Evolutionary conservation across 441 rosid species (phyloP).

Genomic region (Cnidoscolus chayamansa): DNA sequence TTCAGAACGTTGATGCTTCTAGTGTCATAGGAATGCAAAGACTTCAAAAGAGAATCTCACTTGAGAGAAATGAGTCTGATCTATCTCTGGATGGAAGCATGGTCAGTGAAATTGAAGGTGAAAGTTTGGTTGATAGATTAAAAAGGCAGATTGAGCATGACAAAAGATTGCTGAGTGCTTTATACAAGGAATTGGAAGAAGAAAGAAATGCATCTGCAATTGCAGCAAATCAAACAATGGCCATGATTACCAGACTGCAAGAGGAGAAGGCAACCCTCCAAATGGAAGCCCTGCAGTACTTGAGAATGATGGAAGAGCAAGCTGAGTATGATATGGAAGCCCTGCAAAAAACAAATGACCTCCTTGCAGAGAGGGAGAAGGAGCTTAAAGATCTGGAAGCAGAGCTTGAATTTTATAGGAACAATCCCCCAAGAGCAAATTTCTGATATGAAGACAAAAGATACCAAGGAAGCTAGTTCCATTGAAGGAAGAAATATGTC

Average conservation of each 20-base stretch:
- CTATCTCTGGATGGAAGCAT: constrained; percentile 73
- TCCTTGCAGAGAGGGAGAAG: constrained; percentile 73
- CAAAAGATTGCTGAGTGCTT: constrained; percentile 42
- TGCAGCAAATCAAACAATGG: constrained; percentile 95
- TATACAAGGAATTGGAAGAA: constrained; percentile 87
- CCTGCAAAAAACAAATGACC: constrained; percentile 63
- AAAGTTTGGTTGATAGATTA: constrained; percentile 61
- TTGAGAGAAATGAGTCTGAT: constrained; percentile 82
- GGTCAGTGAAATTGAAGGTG: constrained; percentile 86
- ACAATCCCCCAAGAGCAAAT: constrained; percentile 35
- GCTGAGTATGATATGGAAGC: constrained; percentile 94
- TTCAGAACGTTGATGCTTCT: constrained; percentile 43
- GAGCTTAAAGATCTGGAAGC: constrained; percentile 80
- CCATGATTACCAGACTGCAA: constrained; percentile 92
- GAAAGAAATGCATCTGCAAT: constrained; percentile 87
- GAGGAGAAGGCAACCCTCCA: constrained; percentile 88
- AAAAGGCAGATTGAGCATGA: constrained; percentile 82
- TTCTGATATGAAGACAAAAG: constrained; percentile 13
- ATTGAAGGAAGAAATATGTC: constrained; percentile 23
- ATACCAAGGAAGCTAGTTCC: constrained; percentile 19
- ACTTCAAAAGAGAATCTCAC: constrained; percentile 63
- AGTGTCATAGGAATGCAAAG: constrained; percentile 45
- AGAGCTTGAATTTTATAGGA: constrained; percentile 62
- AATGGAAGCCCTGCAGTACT: constrained; percentile 86
- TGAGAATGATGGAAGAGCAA: constrained; percentile 98